phyloP scores from a whole-genome alignment of 2,329 filamentous ascomycete species.

The Fusarium sp. region DNA sequence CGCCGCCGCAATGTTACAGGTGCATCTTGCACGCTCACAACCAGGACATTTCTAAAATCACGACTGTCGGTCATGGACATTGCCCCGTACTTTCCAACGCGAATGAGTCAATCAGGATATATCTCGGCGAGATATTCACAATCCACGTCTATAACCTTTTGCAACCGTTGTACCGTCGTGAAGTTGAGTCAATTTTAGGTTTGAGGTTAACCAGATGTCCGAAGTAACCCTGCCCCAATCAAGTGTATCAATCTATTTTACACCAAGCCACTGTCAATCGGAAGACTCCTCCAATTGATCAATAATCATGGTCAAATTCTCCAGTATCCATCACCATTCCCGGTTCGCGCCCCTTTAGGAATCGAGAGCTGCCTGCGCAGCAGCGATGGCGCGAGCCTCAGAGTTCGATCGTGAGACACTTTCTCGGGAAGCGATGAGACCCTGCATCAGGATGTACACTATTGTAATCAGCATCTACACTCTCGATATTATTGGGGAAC shows the following conservation, averaged over 20 bases:
- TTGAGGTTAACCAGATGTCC: not conserved
- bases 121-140: not conserved
- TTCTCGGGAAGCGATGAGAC: conserved; percentile 63
- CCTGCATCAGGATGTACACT: conserved; percentile 65
- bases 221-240: not conserved
- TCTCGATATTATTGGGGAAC: conserved; percentile 33
- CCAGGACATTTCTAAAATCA: not conserved
- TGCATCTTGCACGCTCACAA: conserved; percentile 20
- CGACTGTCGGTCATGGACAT: not conserved
- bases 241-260: conserved; percentile 9
- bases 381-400: conserved; percentile 43
- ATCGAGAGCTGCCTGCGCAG: conserved; percentile 43
- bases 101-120: not conserved
- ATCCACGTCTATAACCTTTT: not conserved
- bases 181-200: conserved; percentile 36
- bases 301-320: not conserved
- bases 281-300: not conserved
- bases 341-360: conserved; percentile 19
- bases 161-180: not conserved
- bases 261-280: not conserved
- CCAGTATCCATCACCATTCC: not conserved
- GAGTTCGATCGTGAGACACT: conserved; percentile 49
- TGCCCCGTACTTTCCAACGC: not conserved
- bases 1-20: conserved; percentile 24
- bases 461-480: conserved; percentile 17